Evolutionary conservation across 768 basidiomycete genomes (phyloP).

Genomic region (Termitomyces sp.): DNA sequence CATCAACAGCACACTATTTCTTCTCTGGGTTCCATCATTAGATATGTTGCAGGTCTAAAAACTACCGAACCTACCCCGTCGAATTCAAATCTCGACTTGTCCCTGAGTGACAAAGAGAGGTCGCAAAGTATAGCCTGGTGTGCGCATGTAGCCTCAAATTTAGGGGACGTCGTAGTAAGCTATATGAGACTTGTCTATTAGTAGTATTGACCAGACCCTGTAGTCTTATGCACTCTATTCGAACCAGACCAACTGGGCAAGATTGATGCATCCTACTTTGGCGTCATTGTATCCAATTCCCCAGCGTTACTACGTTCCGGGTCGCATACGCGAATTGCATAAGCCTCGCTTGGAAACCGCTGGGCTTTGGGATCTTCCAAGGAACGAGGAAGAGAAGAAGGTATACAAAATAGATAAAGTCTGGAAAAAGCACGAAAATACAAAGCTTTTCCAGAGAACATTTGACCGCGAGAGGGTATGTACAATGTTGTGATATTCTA

Average conservation of each 20-base stretch:
- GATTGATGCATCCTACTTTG: slow-evolving; percentile 48
- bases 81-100: slow-evolving; percentile 41
- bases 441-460: slow-evolving; percentile 38
- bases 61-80: slow-evolving; percentile 19
- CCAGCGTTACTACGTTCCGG: slow-evolving; percentile 69
- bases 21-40: slow-evolving; percentile 55
- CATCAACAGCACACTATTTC: slow-evolving; percentile 48
- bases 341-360: slow-evolving; percentile 53
- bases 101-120: slow-evolving; percentile 38
- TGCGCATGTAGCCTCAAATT: slow-evolving; percentile 56
- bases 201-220: not conserved
- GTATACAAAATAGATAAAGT: slow-evolving; percentile 29
- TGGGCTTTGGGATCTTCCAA: slow-evolving; percentile 53
- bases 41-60: slow-evolving; percentile 53
- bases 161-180: slow-evolving; percentile 71
- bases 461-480: slow-evolving; percentile 65
- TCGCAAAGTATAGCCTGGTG: slow-evolving; percentile 57
- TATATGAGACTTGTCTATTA: not conserved
- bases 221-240: slow-evolving; percentile 66
- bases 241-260: slow-evolving; percentile 54
- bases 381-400: slow-evolving; percentile 38
- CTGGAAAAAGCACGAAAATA: slow-evolving; percentile 24
- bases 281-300: slow-evolving; percentile 57
- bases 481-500: not conserved
- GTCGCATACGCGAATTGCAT: slow-evolving; percentile 52